Conservation (phyloP, 148 eudicot genomes). For the Polygonum aviculare region DNA sequence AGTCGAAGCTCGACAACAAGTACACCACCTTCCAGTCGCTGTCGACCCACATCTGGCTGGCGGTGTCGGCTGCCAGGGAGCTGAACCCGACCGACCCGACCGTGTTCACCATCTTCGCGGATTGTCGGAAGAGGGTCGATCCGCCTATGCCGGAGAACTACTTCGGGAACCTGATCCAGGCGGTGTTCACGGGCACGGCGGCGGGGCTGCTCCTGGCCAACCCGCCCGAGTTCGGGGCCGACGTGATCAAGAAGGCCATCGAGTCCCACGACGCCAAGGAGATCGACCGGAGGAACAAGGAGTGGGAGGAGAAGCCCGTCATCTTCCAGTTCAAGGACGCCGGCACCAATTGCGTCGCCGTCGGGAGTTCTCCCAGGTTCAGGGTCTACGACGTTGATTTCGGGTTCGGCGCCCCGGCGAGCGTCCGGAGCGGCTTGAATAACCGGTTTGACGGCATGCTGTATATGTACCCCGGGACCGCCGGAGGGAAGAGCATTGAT, state of each 20-base stretch:
- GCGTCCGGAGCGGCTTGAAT: conserved; percentile 85
- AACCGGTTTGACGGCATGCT: conserved; percentile 97
- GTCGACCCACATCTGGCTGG: conserved; percentile 77
- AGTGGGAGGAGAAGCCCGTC: conserved; percentile 74
- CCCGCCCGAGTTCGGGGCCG: conserved; percentile 59
- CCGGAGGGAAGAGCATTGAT: conserved; percentile 75
- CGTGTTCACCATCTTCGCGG: conserved; percentile 78
- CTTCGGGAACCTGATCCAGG: conserved; percentile 95
- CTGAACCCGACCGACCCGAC: conserved; percentile 75
- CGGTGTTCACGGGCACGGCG: conserved; percentile 77
- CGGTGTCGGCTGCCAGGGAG: conserved; percentile 65
- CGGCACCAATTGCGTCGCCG: conserved; percentile 87
- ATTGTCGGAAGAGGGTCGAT: conserved; percentile 72
- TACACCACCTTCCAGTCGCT: conserved; percentile 86
- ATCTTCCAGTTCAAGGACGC: conserved; percentile 90
- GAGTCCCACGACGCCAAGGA: conserved; percentile 50
- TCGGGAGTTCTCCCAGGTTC: conserved; percentile 91
- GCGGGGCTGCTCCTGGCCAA: conserved; percentile 54
- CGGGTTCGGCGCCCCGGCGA: conserved; percentile 76
- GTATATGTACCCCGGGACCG: conserved; percentile 72
- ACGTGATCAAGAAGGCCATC: conserved; percentile 48
- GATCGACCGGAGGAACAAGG: conserved; percentile 54
- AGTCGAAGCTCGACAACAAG: conserved; percentile 37
- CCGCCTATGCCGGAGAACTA: conserved; percentile 91
- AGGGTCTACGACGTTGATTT: conserved; percentile 89